A percentile compares a stretch with the other conserved stretches of the same genome.
Conservation (phyloP, 78 protist genomes). For the Tieghemostelium lacteum region DNA sequence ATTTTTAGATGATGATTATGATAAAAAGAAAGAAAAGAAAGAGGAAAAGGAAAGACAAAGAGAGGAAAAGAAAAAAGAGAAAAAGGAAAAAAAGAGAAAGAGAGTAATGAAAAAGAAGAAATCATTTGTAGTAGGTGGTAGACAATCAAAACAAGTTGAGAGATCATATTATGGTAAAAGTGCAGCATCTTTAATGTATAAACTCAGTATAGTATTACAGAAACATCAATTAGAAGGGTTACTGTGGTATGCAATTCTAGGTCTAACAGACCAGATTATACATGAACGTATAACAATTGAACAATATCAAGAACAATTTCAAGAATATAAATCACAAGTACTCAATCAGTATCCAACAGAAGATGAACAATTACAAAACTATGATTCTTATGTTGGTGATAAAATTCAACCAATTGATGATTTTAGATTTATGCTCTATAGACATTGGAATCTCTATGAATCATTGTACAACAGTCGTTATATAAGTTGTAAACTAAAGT, state of each 20-base stretch:
- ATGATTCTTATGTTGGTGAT: background rate
- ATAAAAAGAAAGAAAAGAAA: slow-evolving; percentile 3
- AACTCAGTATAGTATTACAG: slow-evolving; percentile 17
- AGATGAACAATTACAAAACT: background rate
- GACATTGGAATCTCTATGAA: slow-evolving; percentile 85
- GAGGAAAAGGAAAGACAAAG: background rate
- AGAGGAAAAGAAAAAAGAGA: background rate
- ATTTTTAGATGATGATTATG: background rate
- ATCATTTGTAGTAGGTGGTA: background rate
- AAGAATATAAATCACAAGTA: slow-evolving; percentile 17
- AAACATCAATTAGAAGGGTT: slow-evolving; percentile 57
- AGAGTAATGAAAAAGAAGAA: slow-evolving; percentile 16
- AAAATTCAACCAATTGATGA: slow-evolving; percentile 43
- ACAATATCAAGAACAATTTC: slow-evolving; percentile 29
- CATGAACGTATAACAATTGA: slow-evolving; percentile 52
- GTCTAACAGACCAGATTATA: slow-evolving; percentile 81
- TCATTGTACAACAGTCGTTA: slow-evolving; percentile 47
- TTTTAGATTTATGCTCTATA: slow-evolving; percentile 75
- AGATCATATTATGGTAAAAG: slow-evolving; percentile 69
- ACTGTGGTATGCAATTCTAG: slow-evolving; percentile 79
- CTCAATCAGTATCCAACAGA: slow-evolving; percentile 1
- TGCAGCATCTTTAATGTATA: slow-evolving; percentile 53
- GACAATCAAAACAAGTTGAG: slow-evolving; percentile 10
- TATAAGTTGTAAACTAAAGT: slow-evolving; percentile 41
- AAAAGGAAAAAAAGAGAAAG: background rate